Base-by-base conservation (phyloP, 2,329 filamentous ascomycete species). In the Penicillium freii region DNA sequence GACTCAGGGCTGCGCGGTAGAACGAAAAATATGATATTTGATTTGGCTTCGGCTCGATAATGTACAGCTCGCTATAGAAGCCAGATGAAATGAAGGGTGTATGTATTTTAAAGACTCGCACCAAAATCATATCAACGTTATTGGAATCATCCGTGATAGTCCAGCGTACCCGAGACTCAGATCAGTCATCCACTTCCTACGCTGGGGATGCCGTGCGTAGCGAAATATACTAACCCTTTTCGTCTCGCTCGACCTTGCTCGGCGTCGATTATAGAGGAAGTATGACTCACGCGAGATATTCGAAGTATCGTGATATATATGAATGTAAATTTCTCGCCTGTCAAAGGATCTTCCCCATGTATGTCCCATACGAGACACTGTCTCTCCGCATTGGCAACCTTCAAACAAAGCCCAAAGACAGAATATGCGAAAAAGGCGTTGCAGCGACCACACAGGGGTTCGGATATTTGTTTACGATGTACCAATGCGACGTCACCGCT, bases 1-100 rank as follows among this genome's bases (percentile, higher is more conserved):
- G 60, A 47, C 49, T 63, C 17, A 58, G 58, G 8, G 62, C 60
- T 11, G 58, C 63, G 7, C 31, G 56, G 11, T 66, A 57, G 23
- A 27, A 17, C 7, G 19, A 27, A 1, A 15, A 25, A 25, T 25
- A 1, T 15, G 23, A 39, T 10, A 15, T 5, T 39, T 25, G 23
- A 19, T 38, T 40, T 53, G 25, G 34, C 31, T 25, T 54, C 15
- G 5, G 27, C 8, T 51, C 10, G 13, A 51, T 17, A 19, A 31
- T 19, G 11, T 36, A n/a, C 23, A 9, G 29, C 5, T 25, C 5
- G 15, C 5, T 31, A 25, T 36, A 13, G 29, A 47, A 4, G 5
- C 5, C 25, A 34, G 13, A 23, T 6, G 4, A n/a, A 6, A n/a
- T 34, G 31, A 47, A 34, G 3, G 5, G 17, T 25, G 19, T 25